These are phyloP conservation scores for Xerocomus cyaneibrunnescens DNA, from an alignment of 1,284 basidiomycete species.

Conservation along the genomic window DNA sequence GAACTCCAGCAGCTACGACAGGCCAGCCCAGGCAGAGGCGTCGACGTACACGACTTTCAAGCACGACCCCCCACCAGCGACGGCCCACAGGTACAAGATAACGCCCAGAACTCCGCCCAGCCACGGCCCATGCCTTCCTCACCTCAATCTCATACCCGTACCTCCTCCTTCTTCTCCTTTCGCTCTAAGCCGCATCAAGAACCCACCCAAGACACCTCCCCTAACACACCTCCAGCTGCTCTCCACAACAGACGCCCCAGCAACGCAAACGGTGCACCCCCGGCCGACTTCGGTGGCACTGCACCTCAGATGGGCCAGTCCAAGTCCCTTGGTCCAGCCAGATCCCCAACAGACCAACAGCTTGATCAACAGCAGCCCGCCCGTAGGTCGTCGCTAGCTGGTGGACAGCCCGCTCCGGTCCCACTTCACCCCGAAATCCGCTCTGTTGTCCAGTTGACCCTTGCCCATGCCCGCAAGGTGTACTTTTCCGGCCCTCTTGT, in stretches of 20 bases:
- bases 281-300: constrained; percentile 20
- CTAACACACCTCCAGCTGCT: constrained; percentile 1
- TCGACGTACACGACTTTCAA: constrained; percentile 37
- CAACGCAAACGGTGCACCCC: constrained; percentile 9
- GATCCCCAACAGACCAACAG: constrained; percentile 21
- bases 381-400: constrained; percentile 26
- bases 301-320: constrained; percentile 36
- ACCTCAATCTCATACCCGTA: constrained; percentile 32
- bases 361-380: constrained; percentile 11
- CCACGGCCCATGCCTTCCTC: constrained; percentile 22
- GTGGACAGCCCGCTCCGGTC: constrained; percentile 26
- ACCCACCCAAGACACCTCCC: constrained; percentile 14
- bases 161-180: constrained; percentile 48
- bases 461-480: constrained; percentile 73
- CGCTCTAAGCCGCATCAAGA: constrained; percentile 31
- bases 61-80: constrained; percentile 25
- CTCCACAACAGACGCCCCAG: constrained; percentile 14
- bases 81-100: constrained; percentile 19
- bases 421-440: constrained; percentile 76
- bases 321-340: constrained; percentile 32
- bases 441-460: constrained; percentile 66
- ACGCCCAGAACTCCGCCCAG: constrained; percentile 19
- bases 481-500: constrained; percentile 82
- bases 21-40: constrained; percentile 31
- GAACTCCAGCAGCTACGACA: constrained; percentile 46